phyloP scores from a whole-genome alignment of 1,284 basidiomycete genomes.

The Porogramme epimiltina region DNA sequence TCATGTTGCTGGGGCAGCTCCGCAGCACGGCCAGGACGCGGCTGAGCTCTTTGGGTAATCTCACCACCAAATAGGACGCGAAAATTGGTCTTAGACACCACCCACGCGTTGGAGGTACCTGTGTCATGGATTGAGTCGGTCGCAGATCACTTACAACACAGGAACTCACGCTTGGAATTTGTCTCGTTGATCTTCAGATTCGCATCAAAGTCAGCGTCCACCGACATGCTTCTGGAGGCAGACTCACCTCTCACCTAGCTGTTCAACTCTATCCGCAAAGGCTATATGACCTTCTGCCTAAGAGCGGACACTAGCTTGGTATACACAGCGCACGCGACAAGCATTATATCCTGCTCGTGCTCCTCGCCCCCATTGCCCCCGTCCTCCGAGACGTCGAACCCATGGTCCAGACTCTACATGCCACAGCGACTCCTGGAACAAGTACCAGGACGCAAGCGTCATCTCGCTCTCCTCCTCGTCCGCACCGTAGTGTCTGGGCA shows the following conservation, averaged over 20 bases:
- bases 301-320: constrained; percentile 73
- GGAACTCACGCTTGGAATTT: constrained; percentile 70
- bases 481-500: constrained; percentile 74
- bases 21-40: constrained; percentile 86
- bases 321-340: constrained; percentile 77
- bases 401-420: constrained; percentile 66
- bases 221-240: too few species aligned
- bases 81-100: too few species aligned
- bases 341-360: constrained; percentile 46
- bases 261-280: constrained; percentile 41
- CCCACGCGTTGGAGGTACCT: constrained; percentile 88
- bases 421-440: constrained; percentile 88
- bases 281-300: constrained; percentile 77
- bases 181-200: constrained; percentile 69
- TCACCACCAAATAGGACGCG: constrained; percentile 76
- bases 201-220: too few species aligned
- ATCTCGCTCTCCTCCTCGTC: constrained; percentile 88
- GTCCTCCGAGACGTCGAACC: constrained; percentile 43
- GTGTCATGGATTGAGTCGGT: neutral
- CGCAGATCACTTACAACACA: neutral
- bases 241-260: constrained; percentile 71
- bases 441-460: constrained; percentile 85
- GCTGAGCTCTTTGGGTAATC: constrained; percentile 74
- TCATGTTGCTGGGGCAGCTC: constrained; percentile 90
- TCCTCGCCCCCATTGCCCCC: constrained; percentile 24